A percentile compares a stretch with the other conserved stretches of the same genome.
These are phyloP conservation scores for Allium fistulosum DNA, from an alignment of 106 monocot genomes.

Conservation along the genomic window DNA sequence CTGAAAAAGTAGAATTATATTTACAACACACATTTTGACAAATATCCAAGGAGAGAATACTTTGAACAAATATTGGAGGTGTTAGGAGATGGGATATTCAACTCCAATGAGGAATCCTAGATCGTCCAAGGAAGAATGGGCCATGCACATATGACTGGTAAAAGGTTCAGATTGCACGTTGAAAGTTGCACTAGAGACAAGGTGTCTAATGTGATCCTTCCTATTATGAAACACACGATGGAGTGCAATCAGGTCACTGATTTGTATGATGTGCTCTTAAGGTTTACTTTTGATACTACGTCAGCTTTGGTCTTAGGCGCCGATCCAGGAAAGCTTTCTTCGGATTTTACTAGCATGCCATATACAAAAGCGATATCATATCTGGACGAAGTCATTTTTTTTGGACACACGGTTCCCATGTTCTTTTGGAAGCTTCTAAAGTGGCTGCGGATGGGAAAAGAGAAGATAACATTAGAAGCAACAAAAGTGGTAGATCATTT, in stretches of 20 bases:
- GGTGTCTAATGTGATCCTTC: not conserved
- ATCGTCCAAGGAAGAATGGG: conserved; percentile 1
- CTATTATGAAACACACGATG: not conserved
- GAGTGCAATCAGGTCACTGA: not conserved
- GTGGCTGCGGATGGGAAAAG: conserved; percentile 17
- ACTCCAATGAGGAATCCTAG: not conserved
- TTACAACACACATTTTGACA: not conserved
- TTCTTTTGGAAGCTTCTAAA: conserved; percentile 43
- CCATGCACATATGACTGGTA: not conserved
- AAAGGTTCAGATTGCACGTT: not conserved
- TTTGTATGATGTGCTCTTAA: conserved; percentile 35
- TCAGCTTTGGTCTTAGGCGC: conserved; percentile 25
- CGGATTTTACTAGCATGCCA: conserved; percentile 17
- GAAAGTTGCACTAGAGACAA: not conserved
- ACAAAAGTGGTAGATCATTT: conserved; percentile 24
- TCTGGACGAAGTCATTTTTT: conserved; percentile 9
- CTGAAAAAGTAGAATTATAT: conserved; percentile 1
- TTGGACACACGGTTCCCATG: no score
- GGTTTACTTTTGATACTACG: conserved; percentile 32
- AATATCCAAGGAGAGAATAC: not conserved
- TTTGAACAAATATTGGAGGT: not conserved
- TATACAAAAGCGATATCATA: conserved; percentile 10
- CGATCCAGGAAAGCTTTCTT: conserved; percentile 26
- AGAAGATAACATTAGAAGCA: conserved; percentile 17
- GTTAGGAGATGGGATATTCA: not conserved